Base-by-base conservation (phyloP, 2,329 filamentous ascomycete species). In the Exophiala aquamarina region DNA sequence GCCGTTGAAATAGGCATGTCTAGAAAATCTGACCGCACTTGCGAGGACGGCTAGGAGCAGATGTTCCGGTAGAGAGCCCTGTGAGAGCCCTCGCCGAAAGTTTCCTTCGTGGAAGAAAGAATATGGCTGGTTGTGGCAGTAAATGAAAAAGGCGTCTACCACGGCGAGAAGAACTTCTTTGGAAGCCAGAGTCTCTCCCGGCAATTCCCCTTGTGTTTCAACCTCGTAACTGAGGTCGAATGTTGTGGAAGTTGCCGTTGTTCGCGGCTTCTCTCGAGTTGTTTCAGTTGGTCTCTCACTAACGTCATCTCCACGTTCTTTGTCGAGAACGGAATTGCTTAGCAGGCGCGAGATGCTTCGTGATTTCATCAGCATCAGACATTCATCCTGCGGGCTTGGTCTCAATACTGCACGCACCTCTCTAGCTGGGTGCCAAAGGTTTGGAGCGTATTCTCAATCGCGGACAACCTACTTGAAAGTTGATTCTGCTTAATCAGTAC, bases 81-180 rank as follows among this genome's bases (percentile, higher is more conserved):
- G 47, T 5, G 60, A 51, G 1, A 67, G 46, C 18, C 54, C 54
- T 14, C 57, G 52, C 4, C 66, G 60, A 41, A 70, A 70, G 2
- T 49, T 59, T 0, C 31, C 35, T 41, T 69, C 66, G 20, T 68
- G 65, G 46, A 70, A 68, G 44, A 64, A 67, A 0, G 59, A 63
- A 49, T 70, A 70, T 1, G 67, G 67, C 23, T 69, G 65, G 28
- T 67, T 68, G 23, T 70, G 67, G 19, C 59, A 62, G 36, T 60
- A 63, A 6, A 32, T 26, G 41, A 70, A 70, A 41, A 64, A 70
- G 4, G 59, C 60, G 44, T 64, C 59, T n/a, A 59, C 18, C 28
- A 38, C 10, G 20, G 28, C 10, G 4, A 14, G 15, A 20, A 20
- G 19, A 35, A 40, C 14, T 8, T 37, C 35, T 13, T 19, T 21